Evolutionary conservation across 179 eudicot species (phyloP).

Genomic region (Vitellaria paradoxa): DNA sequence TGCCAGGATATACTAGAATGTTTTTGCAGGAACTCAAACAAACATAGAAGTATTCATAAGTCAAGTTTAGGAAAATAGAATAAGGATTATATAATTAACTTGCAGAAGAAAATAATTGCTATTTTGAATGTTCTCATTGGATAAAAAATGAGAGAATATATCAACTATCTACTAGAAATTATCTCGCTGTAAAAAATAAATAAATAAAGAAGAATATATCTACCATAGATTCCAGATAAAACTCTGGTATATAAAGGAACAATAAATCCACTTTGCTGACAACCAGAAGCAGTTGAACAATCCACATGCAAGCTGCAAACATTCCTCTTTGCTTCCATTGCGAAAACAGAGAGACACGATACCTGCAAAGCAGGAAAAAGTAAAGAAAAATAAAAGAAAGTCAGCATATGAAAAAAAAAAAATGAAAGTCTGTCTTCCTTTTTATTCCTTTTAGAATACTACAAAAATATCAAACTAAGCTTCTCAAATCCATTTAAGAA

Average conservation of each 20-base stretch:
- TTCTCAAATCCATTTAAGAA: not conserved
- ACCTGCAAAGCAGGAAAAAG: conserved; percentile 47
- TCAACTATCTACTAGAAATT: too few relatives aligned
- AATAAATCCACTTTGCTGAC: conserved; percentile 77
- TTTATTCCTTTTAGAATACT: not conserved
- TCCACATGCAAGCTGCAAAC: conserved; percentile 92
- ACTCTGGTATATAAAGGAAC: conserved; percentile 84
- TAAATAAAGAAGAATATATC: not conserved
- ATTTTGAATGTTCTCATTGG: not conserved
- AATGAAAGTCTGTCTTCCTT: not conserved
- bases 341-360: conserved; percentile 72
- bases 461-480: not conserved
- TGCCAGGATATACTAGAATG: not conserved
- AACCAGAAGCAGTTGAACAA: conserved; percentile 83
- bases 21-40: not conserved
- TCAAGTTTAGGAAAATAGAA: not conserved
- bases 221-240: conserved; percentile 90
- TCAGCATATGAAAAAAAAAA: not conserved
- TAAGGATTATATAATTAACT: not conserved
- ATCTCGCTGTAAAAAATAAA: too few relatives aligned
- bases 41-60: not conserved
- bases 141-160: not conserved
- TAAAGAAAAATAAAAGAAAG: not conserved
- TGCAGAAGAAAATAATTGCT: not conserved
- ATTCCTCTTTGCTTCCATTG: conserved; percentile 98